Base-by-base conservation (phyloP, 2,329 filamentous ascomycete genomes). In the Blumeria graminis region DNA sequence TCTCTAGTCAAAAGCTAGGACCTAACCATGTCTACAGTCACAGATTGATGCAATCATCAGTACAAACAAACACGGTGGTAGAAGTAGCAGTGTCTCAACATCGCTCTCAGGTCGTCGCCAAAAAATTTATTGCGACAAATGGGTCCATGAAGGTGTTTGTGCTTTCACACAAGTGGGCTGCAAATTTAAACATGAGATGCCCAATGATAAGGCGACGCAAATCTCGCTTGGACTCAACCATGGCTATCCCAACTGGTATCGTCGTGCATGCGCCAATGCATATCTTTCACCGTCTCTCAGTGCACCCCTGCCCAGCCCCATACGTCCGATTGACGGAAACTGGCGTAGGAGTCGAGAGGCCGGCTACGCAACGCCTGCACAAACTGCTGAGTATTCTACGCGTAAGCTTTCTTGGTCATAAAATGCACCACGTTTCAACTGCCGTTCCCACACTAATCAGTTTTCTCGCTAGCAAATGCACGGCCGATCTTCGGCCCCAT, bases 161-260 rank as follows among this genome's bases (percentile, higher is more conserved):
- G 84, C 84, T 59, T 95, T 86, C 67, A 81, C 77, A 3, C 86
- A 93, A 66, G 82, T 89, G 64, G 88, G 89, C 0, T 94, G 89
- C 71, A 80, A 82, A 61, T 94, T 81, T 72, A 90, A 88, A 70
- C 89, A 94, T 67, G 85, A 92, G 66, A 94, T 94, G 84, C 89
- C 89, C 0, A 68, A 71, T 32, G 80, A 88, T 60, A 72, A 73
- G 55, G 70, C 72, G 0, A 84, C 80, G 0, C 77, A 93, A 62
- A 70, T 76, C 46, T 72, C 75, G 6, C 73, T 94, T 2, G 89
- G 89, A 0, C 75, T 94, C 1, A 80, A 78, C 61, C 75, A 80
- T 59, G 78, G 78, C 0, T 68, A 76, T n/a, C 78, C 78, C 0
- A 65, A 68, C 14, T 81, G 78, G 78, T 81, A 62, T 52, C 58